Conservation (phyloP, 306 rosid species). For the Cyclanthera cordifolia region DNA sequence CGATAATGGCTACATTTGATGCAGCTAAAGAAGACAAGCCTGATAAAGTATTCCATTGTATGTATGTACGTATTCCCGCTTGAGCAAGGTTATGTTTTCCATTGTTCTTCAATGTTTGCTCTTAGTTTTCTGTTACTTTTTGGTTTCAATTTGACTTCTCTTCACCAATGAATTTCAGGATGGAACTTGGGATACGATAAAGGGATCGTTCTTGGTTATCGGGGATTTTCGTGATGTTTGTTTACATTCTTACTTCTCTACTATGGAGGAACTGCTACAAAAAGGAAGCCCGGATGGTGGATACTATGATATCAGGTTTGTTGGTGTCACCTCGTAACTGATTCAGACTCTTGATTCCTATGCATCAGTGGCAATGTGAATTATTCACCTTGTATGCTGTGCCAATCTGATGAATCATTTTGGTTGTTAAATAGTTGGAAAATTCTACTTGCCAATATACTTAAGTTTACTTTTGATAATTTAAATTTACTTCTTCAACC, state of each 20-base stretch:
- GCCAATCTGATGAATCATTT: not conserved
- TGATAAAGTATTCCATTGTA: conserved; percentile 44
- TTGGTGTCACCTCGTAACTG: not conserved
- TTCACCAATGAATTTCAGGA: conserved; percentile 37
- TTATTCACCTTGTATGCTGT: not conserved
- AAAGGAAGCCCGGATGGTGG: conserved; percentile 42
- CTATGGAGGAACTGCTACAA: conserved; percentile 53
- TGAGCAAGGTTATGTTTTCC: not conserved
- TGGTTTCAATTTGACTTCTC: conserved; percentile 3
- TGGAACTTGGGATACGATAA: conserved; percentile 63
- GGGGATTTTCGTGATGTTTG: conserved; percentile 65
- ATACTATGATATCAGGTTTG: conserved; percentile 73
- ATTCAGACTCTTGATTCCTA: not conserved
- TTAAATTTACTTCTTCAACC: too few species aligned
- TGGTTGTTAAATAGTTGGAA: too few species aligned
- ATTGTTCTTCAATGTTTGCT: not conserved
- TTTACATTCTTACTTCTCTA: conserved; percentile 65
- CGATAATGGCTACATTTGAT: conserved; percentile 63
- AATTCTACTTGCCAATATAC: too few species aligned
- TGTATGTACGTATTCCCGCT: conserved; percentile 44
- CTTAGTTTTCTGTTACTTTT: conserved; percentile 8
- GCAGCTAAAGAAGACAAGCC: conserved; percentile 83
- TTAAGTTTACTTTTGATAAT: not conserved
- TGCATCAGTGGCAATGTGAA: not conserved
- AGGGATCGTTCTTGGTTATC: conserved; percentile 44